Conservation (phyloP, 108 stramenopile species). For the Fragilariopsis cylindrus region DNA sequence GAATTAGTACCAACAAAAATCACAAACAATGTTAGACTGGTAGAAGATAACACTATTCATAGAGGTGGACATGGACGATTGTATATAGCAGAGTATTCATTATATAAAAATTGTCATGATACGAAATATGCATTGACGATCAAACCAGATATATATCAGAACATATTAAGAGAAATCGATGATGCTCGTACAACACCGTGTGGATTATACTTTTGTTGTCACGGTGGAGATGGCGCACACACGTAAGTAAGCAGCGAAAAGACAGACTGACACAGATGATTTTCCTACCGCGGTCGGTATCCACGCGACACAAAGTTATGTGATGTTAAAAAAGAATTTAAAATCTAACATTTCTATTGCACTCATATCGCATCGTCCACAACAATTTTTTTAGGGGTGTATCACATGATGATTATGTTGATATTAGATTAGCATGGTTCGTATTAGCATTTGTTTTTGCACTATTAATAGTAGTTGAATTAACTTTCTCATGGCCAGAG, state of each 20-base stretch:
- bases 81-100: constrained; percentile 32
- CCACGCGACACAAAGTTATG: too few relatives aligned
- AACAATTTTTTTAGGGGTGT: constrained; percentile 8
- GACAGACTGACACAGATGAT: too few relatives aligned
- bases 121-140: constrained; percentile 62
- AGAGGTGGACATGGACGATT: constrained; percentile 19
- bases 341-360: too few relatives aligned
- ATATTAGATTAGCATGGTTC: constrained; percentile 55
- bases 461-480: neutral
- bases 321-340: too few relatives aligned
- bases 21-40: constrained; percentile 29
- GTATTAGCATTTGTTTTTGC: constrained; percentile 17
- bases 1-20: constrained; percentile 27
- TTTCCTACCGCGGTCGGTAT: too few relatives aligned
- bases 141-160: constrained; percentile 47
- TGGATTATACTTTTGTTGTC: constrained; percentile 75
- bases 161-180: constrained; percentile 43
- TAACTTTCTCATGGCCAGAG: neutral
- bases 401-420: constrained; percentile 54
- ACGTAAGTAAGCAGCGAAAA: neutral
- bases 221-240: constrained; percentile 53
- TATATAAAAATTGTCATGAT: constrained; percentile 31
- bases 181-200: constrained; percentile 49
- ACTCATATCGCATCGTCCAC: too few relatives aligned
- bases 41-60: constrained; percentile 15